A percentile compares a stretch with the other conserved stretches of the same genome.
Conservation (phyloP, 2,329 filamentous ascomycete genomes). For the Ophiostoma australiae region DNA sequence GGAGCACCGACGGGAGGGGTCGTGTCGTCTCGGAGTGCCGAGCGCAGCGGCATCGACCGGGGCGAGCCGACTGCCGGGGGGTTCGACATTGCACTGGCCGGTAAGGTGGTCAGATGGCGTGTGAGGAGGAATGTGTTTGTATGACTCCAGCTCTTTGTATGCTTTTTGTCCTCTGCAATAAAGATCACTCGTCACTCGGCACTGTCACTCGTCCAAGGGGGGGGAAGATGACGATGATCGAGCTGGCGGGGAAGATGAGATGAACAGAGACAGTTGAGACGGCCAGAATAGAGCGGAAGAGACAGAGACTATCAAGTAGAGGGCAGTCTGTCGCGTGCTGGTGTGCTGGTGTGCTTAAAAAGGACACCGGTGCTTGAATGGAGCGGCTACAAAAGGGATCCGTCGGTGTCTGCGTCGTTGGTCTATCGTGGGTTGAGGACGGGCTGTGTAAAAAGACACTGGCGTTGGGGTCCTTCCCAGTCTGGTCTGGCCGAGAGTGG, state of each 20-base stretch:
- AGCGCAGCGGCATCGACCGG: constrained; percentile 36
- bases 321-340: background rate
- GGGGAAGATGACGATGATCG: background rate
- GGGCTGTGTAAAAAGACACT: constrained; percentile 5
- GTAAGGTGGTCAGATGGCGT: background rate
- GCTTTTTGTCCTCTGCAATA: background rate
- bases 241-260: constrained; percentile 7
- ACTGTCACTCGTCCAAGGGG: background rate
- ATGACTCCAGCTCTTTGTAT: background rate
- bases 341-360: background rate
- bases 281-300: background rate
- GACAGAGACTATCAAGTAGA: background rate
- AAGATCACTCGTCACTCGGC: background rate
- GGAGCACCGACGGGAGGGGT: constrained; percentile 24
- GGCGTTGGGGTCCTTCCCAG: background rate
- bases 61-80: constrained; percentile 23
- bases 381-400: background rate
- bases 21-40: constrained; percentile 35
- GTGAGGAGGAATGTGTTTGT: background rate
- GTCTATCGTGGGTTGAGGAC: constrained; percentile 4
- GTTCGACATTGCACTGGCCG: constrained; percentile 22
- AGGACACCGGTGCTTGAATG: background rate
- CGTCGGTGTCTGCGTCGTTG: background rate
- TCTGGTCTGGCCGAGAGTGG: background rate
- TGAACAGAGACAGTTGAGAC: background rate